Evolutionary conservation across 1,284 basidiomycete genomes (phyloP), one percentile per base, ranked within the genome.

Genomic region (Cystobasidium slooffiae): DNA sequence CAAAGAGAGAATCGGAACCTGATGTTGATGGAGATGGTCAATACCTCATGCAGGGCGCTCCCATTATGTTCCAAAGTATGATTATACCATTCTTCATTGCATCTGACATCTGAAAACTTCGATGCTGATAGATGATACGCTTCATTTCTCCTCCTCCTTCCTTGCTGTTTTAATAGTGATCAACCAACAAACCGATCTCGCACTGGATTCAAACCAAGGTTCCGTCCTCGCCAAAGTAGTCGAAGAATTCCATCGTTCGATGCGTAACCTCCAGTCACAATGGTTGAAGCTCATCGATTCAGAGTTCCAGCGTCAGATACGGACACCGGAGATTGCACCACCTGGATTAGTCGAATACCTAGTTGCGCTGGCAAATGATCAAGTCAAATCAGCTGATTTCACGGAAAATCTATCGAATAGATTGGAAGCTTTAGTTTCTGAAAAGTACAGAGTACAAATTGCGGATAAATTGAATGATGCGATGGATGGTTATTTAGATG

Each of bases 321-420:
- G 75, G 39, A 91, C 91, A 81, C 91, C 94, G 0, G 94, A 97
- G 78, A 66, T 78, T 1, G 87, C 91, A 3, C 87, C 91, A 1
- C 90, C 89, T 16, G 96, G 97, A 0, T 84, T 99, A 68, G 93
- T 94, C 75, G 96, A 98, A 84, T 99, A 99, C 83, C 89, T 91
- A 80, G 95, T 99, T 80, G 95, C 95, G 20, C 88, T 99, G n/a
- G 95, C 95, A 65, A 99, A 99, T 84, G 96, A 99, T 84, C 94
- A 97, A 83, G 90, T 99, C 84, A 96, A 95, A 83, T 92, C 90
- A 4, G 97, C 97, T 10, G 95, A 99, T 82, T 95, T 91, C 80
- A 89, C 91, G 10, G 96, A 99, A 84, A 88, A 89, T 1, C 86
- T 99, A 5, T 89, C 92, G 44, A 88, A 86, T 9, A 89, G 95